Evolutionary conservation across 805 yeast genomes (phyloP).

Genomic region (Saturnispora saitoi): DNA sequence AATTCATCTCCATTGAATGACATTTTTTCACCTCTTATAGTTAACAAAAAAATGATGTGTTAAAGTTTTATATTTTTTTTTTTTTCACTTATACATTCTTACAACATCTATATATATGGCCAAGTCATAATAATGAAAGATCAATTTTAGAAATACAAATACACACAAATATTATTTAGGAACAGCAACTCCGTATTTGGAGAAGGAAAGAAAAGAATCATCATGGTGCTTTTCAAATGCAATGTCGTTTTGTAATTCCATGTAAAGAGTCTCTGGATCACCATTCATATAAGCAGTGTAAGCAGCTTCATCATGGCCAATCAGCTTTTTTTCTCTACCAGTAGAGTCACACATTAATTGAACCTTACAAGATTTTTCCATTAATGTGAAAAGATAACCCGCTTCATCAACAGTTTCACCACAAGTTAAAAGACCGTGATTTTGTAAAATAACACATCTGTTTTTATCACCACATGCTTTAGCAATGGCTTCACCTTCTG

Average conservation of each 20-base stretch:
- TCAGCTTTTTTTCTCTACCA: slow-evolving; percentile 32
- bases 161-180: background rate
- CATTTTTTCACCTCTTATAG: background rate
- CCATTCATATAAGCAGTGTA: slow-evolving; percentile 52
- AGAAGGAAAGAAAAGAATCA: slow-evolving; percentile 23
- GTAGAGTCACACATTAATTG: slow-evolving; percentile 56
- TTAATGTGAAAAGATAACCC: slow-evolving; percentile 51
- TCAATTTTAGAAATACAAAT: background rate
- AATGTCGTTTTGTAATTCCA: slow-evolving; percentile 66
- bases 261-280: slow-evolving; percentile 61
- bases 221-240: slow-evolving; percentile 37
- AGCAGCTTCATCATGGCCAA: slow-evolving; percentile 56
- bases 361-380: slow-evolving; percentile 60
- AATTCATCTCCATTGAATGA: background rate
- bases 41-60: background rate
- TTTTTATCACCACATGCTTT: slow-evolving; percentile 50
- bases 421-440: slow-evolving; percentile 66
- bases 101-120: background rate
- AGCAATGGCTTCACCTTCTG: slow-evolving; percentile 58
- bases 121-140: background rate
- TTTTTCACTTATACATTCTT: background rate
- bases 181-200: slow-evolving; percentile 13
- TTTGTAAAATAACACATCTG: slow-evolving; percentile 48
- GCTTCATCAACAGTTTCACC: slow-evolving; percentile 71
- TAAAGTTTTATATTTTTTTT: background rate